phyloP scores from a whole-genome alignment of 1,139 yeast species.

The Zygoascus hellenicus region DNA sequence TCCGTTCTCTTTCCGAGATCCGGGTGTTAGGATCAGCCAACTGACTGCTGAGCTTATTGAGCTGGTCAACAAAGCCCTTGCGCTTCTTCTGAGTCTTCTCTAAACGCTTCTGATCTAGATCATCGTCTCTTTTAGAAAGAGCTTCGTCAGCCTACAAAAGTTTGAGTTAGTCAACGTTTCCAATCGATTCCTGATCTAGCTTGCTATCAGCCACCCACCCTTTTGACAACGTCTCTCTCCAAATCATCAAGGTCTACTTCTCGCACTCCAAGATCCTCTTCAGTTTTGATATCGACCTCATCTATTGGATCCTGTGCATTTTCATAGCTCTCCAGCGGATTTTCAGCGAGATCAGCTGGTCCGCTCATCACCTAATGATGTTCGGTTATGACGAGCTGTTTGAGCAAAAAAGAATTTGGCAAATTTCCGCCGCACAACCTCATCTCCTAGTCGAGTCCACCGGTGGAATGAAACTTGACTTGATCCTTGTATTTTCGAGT shows the following conservation, averaged over 20 bases:
- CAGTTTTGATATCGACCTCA: conserved; percentile 8
- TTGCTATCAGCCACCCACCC: conserved; percentile 19
- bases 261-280: conserved; percentile 31
- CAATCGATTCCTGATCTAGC: background rate
- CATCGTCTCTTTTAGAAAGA: conserved; percentile 57
- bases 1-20: conserved; percentile 57
- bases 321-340: too few relatives aligned
- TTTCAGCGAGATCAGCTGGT: too few relatives aligned
- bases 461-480: background rate
- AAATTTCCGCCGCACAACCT: too few relatives aligned
- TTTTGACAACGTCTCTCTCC: conserved; percentile 60
- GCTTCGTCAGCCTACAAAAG: conserved; percentile 52
- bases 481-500: background rate
- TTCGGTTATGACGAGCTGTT: too few relatives aligned
- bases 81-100: conserved; percentile 49
- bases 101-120: conserved; percentile 67
- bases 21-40: conserved; percentile 51
- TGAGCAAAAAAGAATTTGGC: too few relatives aligned
- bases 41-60: conserved; percentile 44
- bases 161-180: background rate
- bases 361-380: too few relatives aligned
- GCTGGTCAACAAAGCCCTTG: conserved; percentile 40
- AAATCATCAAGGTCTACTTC: conserved; percentile 64
- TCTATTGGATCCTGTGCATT: too few relatives aligned
- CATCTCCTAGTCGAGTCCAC: too few relatives aligned